Evolutionary conservation across 345 rosid species (phyloP).

Genomic region (Psidium friedrichsthalianum): DNA sequence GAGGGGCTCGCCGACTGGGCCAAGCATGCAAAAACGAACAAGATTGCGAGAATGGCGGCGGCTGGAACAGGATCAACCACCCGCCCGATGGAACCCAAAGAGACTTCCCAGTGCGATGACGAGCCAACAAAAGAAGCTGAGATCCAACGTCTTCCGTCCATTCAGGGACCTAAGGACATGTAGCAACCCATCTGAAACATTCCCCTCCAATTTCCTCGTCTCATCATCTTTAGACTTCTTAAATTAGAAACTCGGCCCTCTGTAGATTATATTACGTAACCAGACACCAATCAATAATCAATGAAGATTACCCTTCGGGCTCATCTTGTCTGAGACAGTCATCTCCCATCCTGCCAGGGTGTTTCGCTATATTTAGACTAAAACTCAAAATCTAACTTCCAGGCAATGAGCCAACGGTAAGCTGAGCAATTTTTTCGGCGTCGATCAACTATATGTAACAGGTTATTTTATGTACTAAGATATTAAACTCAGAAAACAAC

Average conservation of each 20-base stretch:
- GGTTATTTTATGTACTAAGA: background rate
- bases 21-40: constrained; percentile 36
- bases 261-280: background rate
- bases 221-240: background rate
- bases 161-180: background rate
- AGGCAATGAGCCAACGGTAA: background rate
- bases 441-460: background rate
- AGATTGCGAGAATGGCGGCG: constrained; percentile 29
- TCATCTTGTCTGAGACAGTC: background rate
- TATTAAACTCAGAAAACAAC: background rate
- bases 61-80: constrained; percentile 7
- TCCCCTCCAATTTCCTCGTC: background rate
- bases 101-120: background rate
- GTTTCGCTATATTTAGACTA: too few species aligned
- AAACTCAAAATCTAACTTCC: background rate
- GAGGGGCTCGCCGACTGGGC: constrained; percentile 72
- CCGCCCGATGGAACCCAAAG: background rate
- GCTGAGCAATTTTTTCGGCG: background rate
- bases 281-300: background rate
- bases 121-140: background rate
- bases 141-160: background rate
- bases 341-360: background rate
- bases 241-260: background rate
- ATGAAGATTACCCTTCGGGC: background rate
- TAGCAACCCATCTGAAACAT: background rate